These are phyloP conservation scores for Ambrosiella xylebori DNA, from an alignment of 2,329 filamentous ascomycete genomes.

Conservation along the genomic window DNA sequence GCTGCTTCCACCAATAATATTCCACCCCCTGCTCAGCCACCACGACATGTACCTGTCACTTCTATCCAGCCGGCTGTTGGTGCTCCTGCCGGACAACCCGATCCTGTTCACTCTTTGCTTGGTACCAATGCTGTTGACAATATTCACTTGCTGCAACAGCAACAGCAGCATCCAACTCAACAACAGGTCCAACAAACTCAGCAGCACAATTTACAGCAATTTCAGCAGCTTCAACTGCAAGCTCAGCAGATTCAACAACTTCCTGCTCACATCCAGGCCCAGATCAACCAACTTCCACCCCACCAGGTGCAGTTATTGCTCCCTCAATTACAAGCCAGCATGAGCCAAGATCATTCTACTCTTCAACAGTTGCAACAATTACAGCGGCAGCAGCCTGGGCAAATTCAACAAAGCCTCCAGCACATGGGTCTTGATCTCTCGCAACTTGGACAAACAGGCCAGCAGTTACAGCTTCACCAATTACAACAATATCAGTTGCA, in stretches of 20 bases:
- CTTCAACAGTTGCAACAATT: constrained; percentile 10
- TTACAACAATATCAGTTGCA: not conserved
- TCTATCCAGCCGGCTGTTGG: not conserved
- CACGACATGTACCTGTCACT: not conserved
- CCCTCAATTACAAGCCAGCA: not conserved
- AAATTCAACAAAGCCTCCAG: constrained; percentile 4
- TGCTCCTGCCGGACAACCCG: not conserved
- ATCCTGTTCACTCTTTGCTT: constrained; percentile 10
- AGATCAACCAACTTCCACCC: constrained; percentile 4
- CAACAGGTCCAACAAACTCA: constrained; percentile 6
- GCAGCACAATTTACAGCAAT: constrained; percentile 7
- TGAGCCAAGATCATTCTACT: constrained; percentile 1
- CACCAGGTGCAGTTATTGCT: constrained; percentile 2
- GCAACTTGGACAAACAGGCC: constrained; percentile 5
- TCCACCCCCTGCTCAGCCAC: not conserved
- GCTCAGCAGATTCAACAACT: not conserved
- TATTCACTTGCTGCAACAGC: constrained; percentile 8
- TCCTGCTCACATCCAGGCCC: constrained; percentile 2
- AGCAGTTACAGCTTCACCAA: constrained; percentile 1
- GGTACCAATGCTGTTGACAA: constrained; percentile 1
- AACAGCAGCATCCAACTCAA: not conserved
- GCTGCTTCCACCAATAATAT: not conserved
- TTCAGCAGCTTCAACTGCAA: constrained; percentile 4
- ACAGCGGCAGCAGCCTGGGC: constrained; percentile 2
- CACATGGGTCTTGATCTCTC: constrained; percentile 6